Evolutionary conservation across 805 yeast species (phyloP), one percentile per base, ranked within the genome.

Genomic region (Pichia cephalocereana): DNA sequence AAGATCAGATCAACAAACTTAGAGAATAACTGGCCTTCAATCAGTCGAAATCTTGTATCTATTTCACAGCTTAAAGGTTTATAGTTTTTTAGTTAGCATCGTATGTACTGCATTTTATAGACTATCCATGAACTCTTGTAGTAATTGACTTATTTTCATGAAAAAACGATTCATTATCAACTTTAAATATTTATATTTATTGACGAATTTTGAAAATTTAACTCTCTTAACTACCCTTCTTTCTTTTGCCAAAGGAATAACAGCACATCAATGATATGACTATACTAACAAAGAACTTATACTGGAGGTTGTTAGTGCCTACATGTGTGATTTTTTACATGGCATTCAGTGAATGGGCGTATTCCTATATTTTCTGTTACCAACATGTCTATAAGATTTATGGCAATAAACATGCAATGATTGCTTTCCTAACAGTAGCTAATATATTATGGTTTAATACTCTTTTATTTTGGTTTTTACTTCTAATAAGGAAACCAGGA

Each of bases 401-500:
- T 69, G 74, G 69, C n/a, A 53, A 55, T 38, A 44, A 39, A 1
- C 50, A 63, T 7, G 53, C 60, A 1, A 68, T 67, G 4, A 57
- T 66, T 7, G 70, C 66, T 4, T 55, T 69, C 18, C 55, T 70
- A 12, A 62, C 59, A 1, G 61, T 64, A 17, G 55, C 55, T 43
- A 60, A 65, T 38, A 39, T 66, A 7, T 28, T 71, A 2, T 37
- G 65, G n/a, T 26, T 52, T 2, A 9, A 60, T n/a, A 34, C 67
- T 8, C 46, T 64, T 17, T 26, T 52, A 40, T 46, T 69, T 53
- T 83, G 88, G 86, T 40, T 54, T 0, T 61, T 71, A 23, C 59
- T 82, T 1, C 52, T 70, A 17, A 14, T 58, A 2, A 47, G 57
- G n/a, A 91, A 90, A 0, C 86, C 90, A 0, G 93, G 93, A 0